These are phyloP conservation scores for Obba rivulosa DNA, from an alignment of 768 basidiomycete species.

Conservation along the genomic window DNA sequence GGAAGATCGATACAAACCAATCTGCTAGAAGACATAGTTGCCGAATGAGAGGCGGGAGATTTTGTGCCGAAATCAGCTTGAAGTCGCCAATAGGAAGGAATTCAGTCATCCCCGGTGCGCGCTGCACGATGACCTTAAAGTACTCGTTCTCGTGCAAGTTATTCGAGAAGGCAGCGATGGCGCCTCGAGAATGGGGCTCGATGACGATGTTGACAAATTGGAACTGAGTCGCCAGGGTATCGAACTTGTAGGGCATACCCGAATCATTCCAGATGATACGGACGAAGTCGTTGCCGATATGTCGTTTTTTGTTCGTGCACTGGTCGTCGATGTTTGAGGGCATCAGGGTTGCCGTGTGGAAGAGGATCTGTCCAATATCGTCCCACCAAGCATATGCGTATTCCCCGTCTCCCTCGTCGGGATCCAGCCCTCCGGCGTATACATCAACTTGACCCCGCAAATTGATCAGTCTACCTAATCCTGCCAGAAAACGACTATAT, in stretches of 20 bases:
- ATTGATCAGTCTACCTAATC: slow-evolving; percentile 83
- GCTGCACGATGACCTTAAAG: slow-evolving; percentile 91
- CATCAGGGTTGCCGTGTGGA: slow-evolving; percentile 97
- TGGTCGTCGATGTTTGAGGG: slow-evolving; percentile 72
- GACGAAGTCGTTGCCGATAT: slow-evolving; percentile 96
- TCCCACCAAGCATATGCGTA: slow-evolving; percentile 99
- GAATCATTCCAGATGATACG: slow-evolving; percentile 98
- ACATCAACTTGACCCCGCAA: slow-evolving; percentile 88
- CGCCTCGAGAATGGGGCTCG: slow-evolving; percentile 84
- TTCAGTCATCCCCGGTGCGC: slow-evolving; percentile 86
- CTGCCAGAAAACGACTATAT: slow-evolving; percentile 89
- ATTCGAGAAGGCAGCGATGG: slow-evolving; percentile 81
- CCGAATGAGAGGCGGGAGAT: slow-evolving; percentile 80
- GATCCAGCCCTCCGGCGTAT: slow-evolving; percentile 87
- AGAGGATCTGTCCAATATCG: slow-evolving; percentile 91
- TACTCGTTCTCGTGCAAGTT: slow-evolving; percentile 88
- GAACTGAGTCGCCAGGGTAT: slow-evolving; percentile 89
- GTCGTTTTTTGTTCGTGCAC: slow-evolving; percentile 83
- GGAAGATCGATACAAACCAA: slow-evolving; percentile 85
- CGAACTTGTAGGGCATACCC: slow-evolving; percentile 81
- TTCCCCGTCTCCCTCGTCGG: slow-evolving; percentile 82
- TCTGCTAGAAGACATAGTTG: slow-evolving; percentile 85
- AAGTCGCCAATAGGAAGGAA: slow-evolving; percentile 90
- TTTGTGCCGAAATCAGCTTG: slow-evolving; percentile 89
- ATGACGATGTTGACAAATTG: slow-evolving; percentile 98